Evolutionary conservation across 73 alveolate species (phyloP).

Genomic region (Paramecium bursaria): DNA sequence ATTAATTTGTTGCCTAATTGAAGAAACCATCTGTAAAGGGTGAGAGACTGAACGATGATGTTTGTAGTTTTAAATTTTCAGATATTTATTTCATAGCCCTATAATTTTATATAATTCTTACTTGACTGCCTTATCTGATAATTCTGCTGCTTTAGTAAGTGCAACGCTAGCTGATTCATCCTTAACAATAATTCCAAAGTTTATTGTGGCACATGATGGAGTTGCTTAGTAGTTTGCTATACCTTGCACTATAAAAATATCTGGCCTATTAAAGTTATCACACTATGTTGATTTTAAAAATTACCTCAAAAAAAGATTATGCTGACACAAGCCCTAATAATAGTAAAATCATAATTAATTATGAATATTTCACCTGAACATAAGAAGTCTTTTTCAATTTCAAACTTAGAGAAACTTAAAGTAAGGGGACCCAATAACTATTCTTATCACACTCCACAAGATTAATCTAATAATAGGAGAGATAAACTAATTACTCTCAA

Average conservation of each 20-base stretch:
- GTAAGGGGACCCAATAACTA: too few relatives aligned
- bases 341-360: too few relatives aligned
- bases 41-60: neutral
- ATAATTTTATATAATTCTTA: neutral
- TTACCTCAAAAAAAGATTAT: too few relatives aligned
- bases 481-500: too few relatives aligned
- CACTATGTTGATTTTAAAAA: too few relatives aligned
- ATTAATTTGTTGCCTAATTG: neutral
- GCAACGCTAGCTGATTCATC: neutral
- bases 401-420: too few relatives aligned
- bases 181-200: neutral
- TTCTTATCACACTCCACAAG: too few relatives aligned
- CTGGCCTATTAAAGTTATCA: too few relatives aligned
- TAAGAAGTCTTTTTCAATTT: too few relatives aligned
- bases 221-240: neutral
- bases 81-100: conserved; percentile 17
- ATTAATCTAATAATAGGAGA: too few relatives aligned
- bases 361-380: too few relatives aligned
- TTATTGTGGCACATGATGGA: conserved; percentile 10
- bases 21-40: neutral
- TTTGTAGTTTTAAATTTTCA: conserved; percentile 7
- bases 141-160: neutral
- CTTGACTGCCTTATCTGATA: conserved; percentile 18
- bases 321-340: too few relatives aligned
- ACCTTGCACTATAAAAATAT: conserved; percentile 16